Conservation (phyloP, 164 flowering plant species). For the Aristolochia contorta region DNA sequence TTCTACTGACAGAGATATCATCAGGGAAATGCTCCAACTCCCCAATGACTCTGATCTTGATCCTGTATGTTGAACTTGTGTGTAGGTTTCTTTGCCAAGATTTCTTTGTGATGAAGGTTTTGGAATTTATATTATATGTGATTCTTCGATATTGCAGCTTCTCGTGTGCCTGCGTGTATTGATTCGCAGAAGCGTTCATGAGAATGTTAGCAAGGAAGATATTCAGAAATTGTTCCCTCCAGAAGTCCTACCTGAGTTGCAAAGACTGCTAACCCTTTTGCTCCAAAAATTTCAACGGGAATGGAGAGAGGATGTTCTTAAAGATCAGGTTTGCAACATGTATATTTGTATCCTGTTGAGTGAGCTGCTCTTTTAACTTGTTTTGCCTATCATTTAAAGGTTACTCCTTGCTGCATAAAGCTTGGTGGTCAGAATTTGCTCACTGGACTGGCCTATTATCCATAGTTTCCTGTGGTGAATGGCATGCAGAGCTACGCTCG, state of each 20-base stretch:
- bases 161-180: conserved; percentile 66
- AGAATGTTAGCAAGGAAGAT: conserved; percentile 50
- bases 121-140: neutral
- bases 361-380: neutral
- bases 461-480: too few species aligned
- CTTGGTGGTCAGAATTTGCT: neutral
- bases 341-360: neutral
- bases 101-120: neutral
- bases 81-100: neutral
- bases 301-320: conserved; percentile 54
- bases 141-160: conserved; percentile 31
- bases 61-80: conserved; percentile 29
- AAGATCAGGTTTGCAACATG: conserved; percentile 41
- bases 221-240: conserved; percentile 60
- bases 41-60: conserved; percentile 51
- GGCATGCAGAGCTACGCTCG: too few species aligned
- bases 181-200: conserved; percentile 61
- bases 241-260: conserved; percentile 61
- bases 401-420: neutral
- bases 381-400: neutral
- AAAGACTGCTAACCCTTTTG: conserved; percentile 60
- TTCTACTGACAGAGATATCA: conserved; percentile 44
- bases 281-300: conserved; percentile 70
- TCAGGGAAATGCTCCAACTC: conserved; percentile 52
- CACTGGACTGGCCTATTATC: too few species aligned